These are phyloP conservation scores for Trichoderma sp. DNA, from an alignment of 2,329 filamentous ascomycete species.

Conservation along the genomic window DNA sequence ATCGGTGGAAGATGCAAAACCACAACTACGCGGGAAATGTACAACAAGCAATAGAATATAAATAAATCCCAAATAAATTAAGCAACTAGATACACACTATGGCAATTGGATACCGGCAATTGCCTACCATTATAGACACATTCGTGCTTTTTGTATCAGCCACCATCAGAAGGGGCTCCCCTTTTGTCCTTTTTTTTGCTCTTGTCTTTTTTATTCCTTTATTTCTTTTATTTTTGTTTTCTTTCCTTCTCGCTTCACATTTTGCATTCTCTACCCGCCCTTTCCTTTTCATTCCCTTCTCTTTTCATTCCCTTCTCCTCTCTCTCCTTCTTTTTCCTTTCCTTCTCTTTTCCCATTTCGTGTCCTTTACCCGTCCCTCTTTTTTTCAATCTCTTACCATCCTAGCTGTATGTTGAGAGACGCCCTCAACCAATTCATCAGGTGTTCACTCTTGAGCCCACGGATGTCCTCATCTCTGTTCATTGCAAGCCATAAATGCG, in stretches of 20 bases:
- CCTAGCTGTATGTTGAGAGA: not conserved
- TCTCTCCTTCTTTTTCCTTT: not conserved
- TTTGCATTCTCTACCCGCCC: too few species aligned
- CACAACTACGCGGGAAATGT: not conserved
- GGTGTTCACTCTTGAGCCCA: not conserved
- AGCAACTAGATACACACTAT: not conserved
- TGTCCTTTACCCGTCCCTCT: not conserved
- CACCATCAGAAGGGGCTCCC: not conserved
- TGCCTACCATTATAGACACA: not conserved
- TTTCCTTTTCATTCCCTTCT: not conserved
- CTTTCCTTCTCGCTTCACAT: not conserved
- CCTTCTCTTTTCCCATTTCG: not conserved
- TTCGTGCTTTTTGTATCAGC: not conserved
- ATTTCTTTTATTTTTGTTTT: not conserved
- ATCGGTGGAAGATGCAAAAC: not conserved
- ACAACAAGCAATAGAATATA: slow-evolving; percentile 3
- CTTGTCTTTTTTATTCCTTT: not conserved
- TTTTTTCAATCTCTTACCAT: not conserved
- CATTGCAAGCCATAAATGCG: not conserved
- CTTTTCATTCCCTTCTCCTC: not conserved
- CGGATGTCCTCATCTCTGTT: not conserved
- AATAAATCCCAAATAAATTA: not conserved
- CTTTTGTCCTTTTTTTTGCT: not conserved
- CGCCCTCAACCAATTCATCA: not conserved
- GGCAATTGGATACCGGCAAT: not conserved